A percentile compares a stretch with the other conserved stretches of the same genome.
Evolutionary conservation across 2,329 filamentous ascomycete genomes (phyloP).

Genomic region (Paramyrothecium roridum): DNA sequence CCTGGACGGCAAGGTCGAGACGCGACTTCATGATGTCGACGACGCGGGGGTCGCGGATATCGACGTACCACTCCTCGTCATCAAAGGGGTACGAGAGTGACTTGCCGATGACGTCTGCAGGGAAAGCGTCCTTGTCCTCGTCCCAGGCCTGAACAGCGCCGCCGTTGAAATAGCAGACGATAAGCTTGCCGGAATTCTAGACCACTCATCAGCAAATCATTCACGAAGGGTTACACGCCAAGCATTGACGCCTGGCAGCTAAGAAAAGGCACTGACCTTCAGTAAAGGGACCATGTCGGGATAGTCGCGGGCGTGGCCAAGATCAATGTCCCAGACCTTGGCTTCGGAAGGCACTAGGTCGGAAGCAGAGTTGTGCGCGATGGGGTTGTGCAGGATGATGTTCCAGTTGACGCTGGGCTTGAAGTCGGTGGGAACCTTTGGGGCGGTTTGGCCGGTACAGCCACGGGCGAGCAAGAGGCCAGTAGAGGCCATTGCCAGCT

Average conservation of each 20-base stretch:
- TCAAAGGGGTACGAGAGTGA: conserved; percentile 19
- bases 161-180: conserved; percentile 30
- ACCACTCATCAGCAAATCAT: background rate
- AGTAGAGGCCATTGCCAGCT: background rate
- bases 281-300: conserved; percentile 22
- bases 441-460: background rate
- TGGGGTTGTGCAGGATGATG: conserved; percentile 25
- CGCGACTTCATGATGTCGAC: conserved; percentile 26
- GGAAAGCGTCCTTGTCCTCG: conserved; percentile 19
- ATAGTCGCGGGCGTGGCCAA: conserved; percentile 20
- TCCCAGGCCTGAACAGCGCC: conserved; percentile 26
- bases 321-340: conserved; percentile 27
- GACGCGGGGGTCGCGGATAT: conserved; percentile 20
- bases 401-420: conserved; percentile 26
- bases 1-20: conserved; percentile 18
- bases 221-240: background rate
- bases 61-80: conserved; percentile 24
- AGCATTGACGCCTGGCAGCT: too few species aligned
- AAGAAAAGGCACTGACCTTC: conserved; percentile 14
- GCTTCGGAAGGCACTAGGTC: conserved; percentile 21
- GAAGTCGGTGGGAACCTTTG: conserved; percentile 8
- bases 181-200: conserved; percentile 21
- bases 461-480: background rate
- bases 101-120: conserved; percentile 17
- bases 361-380: conserved; percentile 18